Base-by-base conservation (phyloP, 1,284 basidiomycete genomes). In the Golubevia pallescens region DNA sequence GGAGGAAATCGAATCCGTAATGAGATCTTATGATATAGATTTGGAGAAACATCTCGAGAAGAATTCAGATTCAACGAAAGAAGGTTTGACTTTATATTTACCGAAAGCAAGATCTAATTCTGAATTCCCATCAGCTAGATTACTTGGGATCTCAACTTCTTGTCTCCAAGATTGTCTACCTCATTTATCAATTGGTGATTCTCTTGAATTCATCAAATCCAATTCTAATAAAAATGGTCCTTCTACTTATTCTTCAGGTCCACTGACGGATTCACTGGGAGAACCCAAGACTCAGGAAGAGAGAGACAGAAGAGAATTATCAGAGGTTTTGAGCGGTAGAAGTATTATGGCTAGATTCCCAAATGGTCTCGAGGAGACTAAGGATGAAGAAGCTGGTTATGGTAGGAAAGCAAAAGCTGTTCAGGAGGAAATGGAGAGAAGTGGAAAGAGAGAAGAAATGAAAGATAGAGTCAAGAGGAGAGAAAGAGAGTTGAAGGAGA, bases 171-270 rank as follows among this genome's bases (percentile, higher is more conserved):
- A 94, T 68, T 92, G 91, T 76, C 83, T 98, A 13, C 95, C 96
- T 0, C 90, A 92, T 66, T 88, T 99, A 42, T 92, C 95, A 65
- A 90, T 95, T 1, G 95, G 94, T 7, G 93, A 97, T 78, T 90
- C 92, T 0, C 90, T 92, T 72, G 87, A 88, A 0, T 80, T 89
- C 38, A 87, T 94, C 8, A 90, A 91, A 28, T 81, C 84, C 70
- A 6, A 69, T 66, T 58, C 84, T 87, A 32, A 87, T 86, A 20
- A 76, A 83, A 32, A 82, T 81, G 28, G 86, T 6, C 72, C 73
- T 1, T 65, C 65, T 23, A 69, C 67, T 2, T 80, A 77, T 68
- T 78, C 77, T 59, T 82, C 80, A 10, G 81, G 81, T 2, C 77
- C 78, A 0, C 21, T 23, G 14, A 72, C 75, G 21, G 69, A 72